Evolutionary conservation across 805 yeast genomes (phyloP).

Genomic region (Saturnispora gosingensis): DNA sequence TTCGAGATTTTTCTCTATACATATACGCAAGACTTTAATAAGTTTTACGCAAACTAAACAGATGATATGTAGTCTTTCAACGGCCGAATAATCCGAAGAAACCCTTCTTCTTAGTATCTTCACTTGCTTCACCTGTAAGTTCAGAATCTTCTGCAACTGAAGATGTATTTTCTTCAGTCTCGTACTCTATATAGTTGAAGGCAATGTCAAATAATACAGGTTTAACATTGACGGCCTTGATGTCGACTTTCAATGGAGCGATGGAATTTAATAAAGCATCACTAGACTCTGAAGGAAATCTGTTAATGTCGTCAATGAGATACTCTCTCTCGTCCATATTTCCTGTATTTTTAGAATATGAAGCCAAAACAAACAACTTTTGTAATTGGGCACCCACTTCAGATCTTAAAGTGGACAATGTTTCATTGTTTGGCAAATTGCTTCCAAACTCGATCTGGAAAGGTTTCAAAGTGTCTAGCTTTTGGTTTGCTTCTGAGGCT

Average conservation of each 20-base stretch:
- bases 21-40: not conserved
- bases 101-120: constrained; percentile 45
- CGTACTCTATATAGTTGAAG: constrained; percentile 64
- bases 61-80: constrained; percentile 4
- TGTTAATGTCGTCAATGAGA: constrained; percentile 23
- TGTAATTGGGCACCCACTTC: constrained; percentile 16
- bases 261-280: constrained; percentile 25
- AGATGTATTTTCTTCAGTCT: constrained; percentile 15
- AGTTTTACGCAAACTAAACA: not conserved
- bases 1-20: not conserved
- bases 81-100: constrained; percentile 70
- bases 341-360: constrained; percentile 27
- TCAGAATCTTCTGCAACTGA: constrained; percentile 2
- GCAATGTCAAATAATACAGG: constrained; percentile 92
- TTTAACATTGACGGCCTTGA: constrained; percentile 63
- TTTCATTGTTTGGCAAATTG: constrained; percentile 32
- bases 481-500: constrained; percentile 24
- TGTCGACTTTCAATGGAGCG: constrained; percentile 23
- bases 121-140: constrained; percentile 16
- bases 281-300: constrained; percentile 23
- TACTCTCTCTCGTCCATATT: constrained; percentile 6
- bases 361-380: constrained; percentile 41
- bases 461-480: not conserved
- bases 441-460: constrained; percentile 23
- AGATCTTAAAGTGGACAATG: constrained; percentile 21